phyloP scores from a whole-genome alignment of 1,284 basidiomycete species.

The Microbotryum lychnidis-dioicae region DNA sequence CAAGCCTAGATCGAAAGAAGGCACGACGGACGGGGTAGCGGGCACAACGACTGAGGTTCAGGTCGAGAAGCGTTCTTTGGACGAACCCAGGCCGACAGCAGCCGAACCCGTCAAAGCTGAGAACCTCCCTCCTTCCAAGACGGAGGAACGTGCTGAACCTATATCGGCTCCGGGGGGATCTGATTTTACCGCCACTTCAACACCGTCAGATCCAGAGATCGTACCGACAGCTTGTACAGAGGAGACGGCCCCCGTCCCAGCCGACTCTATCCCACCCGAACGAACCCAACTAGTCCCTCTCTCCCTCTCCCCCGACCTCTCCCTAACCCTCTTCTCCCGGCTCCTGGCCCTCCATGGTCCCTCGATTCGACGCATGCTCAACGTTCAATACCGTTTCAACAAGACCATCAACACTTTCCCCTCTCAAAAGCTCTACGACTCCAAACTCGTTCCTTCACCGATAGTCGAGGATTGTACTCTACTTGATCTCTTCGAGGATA shows the following conservation, averaged over 20 bases:
- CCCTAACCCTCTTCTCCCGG: conserved; percentile 84
- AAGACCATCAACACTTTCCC: conserved; percentile 62
- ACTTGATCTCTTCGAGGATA: conserved; percentile 55
- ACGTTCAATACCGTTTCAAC: conserved; percentile 45
- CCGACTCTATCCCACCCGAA: background rate
- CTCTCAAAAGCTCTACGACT: conserved; percentile 68
- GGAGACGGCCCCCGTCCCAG: background rate
- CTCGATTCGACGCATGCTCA: conserved; percentile 74
- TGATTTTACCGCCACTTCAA: background rate
- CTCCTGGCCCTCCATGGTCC: conserved; percentile 78
- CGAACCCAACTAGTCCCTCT: conserved; percentile 37
- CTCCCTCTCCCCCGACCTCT: conserved; percentile 62
- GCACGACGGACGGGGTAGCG: conserved; percentile 1
- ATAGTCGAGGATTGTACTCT: conserved; percentile 67
- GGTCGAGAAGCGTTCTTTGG: too few species aligned
- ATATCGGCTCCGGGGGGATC: background rate
- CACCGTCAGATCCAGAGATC: background rate
- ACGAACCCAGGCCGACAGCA: too few species aligned
- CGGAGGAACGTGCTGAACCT: too few species aligned
- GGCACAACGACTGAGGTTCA: too few species aligned
- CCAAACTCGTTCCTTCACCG: conserved; percentile 59
- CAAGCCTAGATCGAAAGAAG: conserved; percentile 22
- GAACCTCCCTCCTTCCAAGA: too few species aligned
- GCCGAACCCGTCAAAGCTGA: too few species aligned
- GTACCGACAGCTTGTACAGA: background rate